A percentile compares a stretch with the other conserved stretches of the same genome.
Conservation (phyloP, 1,139 yeast species). For the Sugiyamaella grinbergsii region DNA sequence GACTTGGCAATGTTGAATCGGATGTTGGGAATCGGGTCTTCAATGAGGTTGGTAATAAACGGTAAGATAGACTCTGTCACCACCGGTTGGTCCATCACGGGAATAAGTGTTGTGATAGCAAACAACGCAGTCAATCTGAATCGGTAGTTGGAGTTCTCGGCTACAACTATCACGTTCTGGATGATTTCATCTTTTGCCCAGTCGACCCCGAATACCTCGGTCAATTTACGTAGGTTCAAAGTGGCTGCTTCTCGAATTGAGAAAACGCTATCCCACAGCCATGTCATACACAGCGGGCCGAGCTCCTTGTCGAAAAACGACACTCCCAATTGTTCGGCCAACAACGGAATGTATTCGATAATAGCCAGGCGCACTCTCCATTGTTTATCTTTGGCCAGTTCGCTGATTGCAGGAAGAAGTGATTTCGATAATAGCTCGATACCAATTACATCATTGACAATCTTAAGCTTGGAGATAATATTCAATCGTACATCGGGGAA, state of each 20-base stretch:
- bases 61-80: slow-evolving; percentile 72
- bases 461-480: slow-evolving; percentile 86
- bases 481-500: slow-evolving; percentile 95
- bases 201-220: slow-evolving; percentile 84
- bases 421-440: slow-evolving; percentile 84
- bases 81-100: slow-evolving; percentile 52
- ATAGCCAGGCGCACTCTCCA: slow-evolving; percentile 98
- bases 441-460: slow-evolving; percentile 93
- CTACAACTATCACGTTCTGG: slow-evolving; percentile 62
- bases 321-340: slow-evolving; percentile 95
- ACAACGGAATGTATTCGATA: slow-evolving; percentile 91
- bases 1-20: slow-evolving; percentile 94
- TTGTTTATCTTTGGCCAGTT: slow-evolving; percentile 91
- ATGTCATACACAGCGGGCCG: slow-evolving; percentile 86
- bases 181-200: slow-evolving; percentile 92
- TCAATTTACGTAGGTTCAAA: slow-evolving; percentile 71
- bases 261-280: slow-evolving; percentile 98
- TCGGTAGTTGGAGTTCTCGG: slow-evolving; percentile 67
- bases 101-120: slow-evolving; percentile 78
- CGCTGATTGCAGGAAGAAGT: slow-evolving; percentile 92
- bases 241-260: slow-evolving; percentile 98
- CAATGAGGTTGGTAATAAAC: slow-evolving; percentile 67
- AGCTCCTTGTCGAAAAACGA: slow-evolving; percentile 90
- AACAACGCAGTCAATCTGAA: slow-evolving; percentile 89
- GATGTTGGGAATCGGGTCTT: slow-evolving; percentile 90